Evolutionary conservation across 2,329 filamentous ascomycete species (phyloP).

Genomic region (Neonectria sp.): DNA sequence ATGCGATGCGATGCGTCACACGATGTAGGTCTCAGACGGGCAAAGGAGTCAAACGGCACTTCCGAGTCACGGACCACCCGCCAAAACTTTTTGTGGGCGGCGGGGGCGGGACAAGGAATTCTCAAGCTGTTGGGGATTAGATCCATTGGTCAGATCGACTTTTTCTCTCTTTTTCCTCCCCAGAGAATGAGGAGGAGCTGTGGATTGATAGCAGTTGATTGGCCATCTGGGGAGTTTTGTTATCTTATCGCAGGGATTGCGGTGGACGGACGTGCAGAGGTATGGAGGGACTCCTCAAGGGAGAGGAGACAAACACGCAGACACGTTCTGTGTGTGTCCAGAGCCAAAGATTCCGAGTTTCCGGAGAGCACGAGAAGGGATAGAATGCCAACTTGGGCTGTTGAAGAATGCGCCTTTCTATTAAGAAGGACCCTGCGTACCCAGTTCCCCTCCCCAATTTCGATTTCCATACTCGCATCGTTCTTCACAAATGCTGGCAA

Average conservation of each 20-base stretch:
- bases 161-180: conserved; percentile 6
- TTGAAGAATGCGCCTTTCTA: neutral
- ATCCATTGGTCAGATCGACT: conserved; percentile 13
- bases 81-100: conserved; percentile 22
- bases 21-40: neutral
- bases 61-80: conserved; percentile 19
- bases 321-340: neutral
- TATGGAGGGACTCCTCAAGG: neutral
- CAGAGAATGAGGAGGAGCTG: neutral
- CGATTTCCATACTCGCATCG: neutral
- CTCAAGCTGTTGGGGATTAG: conserved; percentile 22
- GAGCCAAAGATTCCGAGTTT: neutral
- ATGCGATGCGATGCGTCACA: conserved; percentile 14
- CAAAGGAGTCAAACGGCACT: neutral
- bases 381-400: neutral
- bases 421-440: neutral
- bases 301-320: neutral
- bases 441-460: neutral
- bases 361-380: neutral
- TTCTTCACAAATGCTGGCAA: neutral
- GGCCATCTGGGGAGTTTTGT: neutral
- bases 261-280: neutral
- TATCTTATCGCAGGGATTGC: conserved; percentile 20
- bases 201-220: conserved; percentile 10
- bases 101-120: conserved; percentile 14